Conservation (phyloP, 129 eudicot genomes). For the Centaurea solstitialis region DNA sequence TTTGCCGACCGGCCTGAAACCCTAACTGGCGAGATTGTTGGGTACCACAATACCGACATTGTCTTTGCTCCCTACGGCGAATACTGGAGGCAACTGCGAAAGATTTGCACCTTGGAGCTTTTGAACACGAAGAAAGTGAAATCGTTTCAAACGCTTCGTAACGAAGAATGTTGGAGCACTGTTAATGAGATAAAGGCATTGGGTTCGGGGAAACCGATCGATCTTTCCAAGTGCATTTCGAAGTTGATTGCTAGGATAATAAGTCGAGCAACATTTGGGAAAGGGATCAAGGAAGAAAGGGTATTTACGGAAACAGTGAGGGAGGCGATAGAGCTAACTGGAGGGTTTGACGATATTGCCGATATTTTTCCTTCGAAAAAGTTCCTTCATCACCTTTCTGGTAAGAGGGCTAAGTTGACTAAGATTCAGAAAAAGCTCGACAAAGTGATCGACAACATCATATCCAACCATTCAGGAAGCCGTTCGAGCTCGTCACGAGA, state of each 20-base stretch:
- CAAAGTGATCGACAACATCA: constrained; percentile 7
- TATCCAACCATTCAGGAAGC: not conserved
- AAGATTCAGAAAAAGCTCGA: constrained; percentile 3
- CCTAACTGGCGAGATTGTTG: not conserved
- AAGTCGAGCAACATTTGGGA: constrained; percentile 7
- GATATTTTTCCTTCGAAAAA: constrained; percentile 27
- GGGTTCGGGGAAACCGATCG: not conserved
- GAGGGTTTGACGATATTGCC: constrained; percentile 17
- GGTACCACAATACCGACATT: constrained; percentile 1
- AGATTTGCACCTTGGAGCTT: constrained; percentile 31
- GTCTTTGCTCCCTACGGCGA: constrained; percentile 23
- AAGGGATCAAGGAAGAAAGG: constrained; percentile 1
- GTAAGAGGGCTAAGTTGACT: constrained; percentile 4
- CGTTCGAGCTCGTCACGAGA: not conserved
- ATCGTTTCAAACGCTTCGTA: constrained; percentile 21
- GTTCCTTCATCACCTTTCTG: not conserved
- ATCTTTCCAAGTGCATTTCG: constrained; percentile 17
- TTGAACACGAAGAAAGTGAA: constrained; percentile 26
- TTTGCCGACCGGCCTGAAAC: constrained; percentile 17
- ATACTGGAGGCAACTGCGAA: constrained; percentile 26
- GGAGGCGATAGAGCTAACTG: not conserved
- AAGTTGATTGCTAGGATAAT: not conserved
- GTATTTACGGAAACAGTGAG: not conserved
- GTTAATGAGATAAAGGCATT: constrained; percentile 1
- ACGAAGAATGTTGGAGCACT: constrained; percentile 9